phyloP scores from a whole-genome alignment of 2,329 filamentous ascomycete species.

The Cladosporium sp. region DNA sequence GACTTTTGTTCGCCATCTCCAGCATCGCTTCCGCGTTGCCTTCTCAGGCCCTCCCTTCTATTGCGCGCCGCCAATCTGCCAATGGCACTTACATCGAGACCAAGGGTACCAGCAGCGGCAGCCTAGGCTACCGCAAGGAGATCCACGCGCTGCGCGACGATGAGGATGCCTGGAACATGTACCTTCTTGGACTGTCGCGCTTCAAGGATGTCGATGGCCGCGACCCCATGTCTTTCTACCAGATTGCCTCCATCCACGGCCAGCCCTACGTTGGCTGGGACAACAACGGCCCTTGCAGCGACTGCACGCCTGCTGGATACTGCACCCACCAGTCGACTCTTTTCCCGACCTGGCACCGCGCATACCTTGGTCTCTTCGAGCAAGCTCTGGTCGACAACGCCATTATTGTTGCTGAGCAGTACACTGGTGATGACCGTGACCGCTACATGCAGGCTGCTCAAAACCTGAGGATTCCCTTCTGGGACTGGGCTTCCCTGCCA shows the following conservation, averaged over 20 bases:
- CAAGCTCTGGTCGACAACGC: constrained; percentile 15
- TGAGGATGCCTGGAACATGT: constrained; percentile 17
- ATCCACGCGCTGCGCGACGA: constrained; percentile 13
- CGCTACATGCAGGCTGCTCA: constrained; percentile 20
- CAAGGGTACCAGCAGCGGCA: neutral
- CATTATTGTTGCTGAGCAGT: constrained; percentile 11
- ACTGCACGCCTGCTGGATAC: constrained; percentile 22
- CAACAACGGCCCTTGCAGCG: constrained; percentile 14
- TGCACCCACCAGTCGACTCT: constrained; percentile 19
- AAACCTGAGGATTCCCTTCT: constrained; percentile 25
- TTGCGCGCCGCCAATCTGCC: neutral
- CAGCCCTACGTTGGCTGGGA: constrained; percentile 17
- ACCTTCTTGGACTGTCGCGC: constrained; percentile 12
- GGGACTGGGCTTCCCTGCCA: constrained; percentile 23
- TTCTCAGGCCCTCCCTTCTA: neutral
- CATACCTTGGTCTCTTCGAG: constrained; percentile 20
- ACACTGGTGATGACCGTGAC: constrained; percentile 3
- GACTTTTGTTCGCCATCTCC: constrained; percentile 5
- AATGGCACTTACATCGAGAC: constrained; percentile 9
- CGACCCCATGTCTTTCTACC: constrained; percentile 17
- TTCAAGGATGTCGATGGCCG: constrained; percentile 11
- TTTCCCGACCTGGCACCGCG: constrained; percentile 20
- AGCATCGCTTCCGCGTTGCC: constrained; percentile 9
- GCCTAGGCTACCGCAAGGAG: constrained; percentile 13
- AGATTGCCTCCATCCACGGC: constrained; percentile 19